Evolutionary conservation across 805 yeast genomes (phyloP).

Genomic region (Metschnikowia hibisci): DNA sequence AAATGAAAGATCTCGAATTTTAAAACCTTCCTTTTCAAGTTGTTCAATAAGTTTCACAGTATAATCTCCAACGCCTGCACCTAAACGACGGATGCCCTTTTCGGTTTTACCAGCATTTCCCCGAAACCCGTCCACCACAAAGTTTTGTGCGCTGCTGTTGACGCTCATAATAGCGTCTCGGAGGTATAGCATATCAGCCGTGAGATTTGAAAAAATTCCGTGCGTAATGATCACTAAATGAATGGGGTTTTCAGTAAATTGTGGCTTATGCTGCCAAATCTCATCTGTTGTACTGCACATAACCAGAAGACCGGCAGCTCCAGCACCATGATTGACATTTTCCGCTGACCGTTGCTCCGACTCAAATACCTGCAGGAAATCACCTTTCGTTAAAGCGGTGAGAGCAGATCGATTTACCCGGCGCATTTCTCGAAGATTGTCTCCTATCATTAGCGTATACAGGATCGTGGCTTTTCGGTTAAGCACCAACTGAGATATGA

Average conservation of each 20-base stretch:
- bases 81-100: slow-evolving; percentile 36
- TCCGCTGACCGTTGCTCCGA: neutral
- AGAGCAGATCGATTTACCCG: slow-evolving; percentile 25
- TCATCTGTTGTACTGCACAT: slow-evolving; percentile 26
- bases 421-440: slow-evolving; percentile 31
- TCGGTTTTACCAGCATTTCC: slow-evolving; percentile 43
- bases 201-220: slow-evolving; percentile 41
- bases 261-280: slow-evolving; percentile 28
- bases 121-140: slow-evolving; percentile 34
- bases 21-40: slow-evolving; percentile 11
- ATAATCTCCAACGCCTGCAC: slow-evolving; percentile 29
- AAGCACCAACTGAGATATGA: slow-evolving; percentile 40
- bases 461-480: slow-evolving; percentile 28
- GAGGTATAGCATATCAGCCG: slow-evolving; percentile 43
- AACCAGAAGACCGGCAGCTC: slow-evolving; percentile 21
- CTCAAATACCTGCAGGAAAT: slow-evolving; percentile 9
- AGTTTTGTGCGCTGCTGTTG: slow-evolving; percentile 23
- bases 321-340: neutral
- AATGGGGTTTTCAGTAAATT: slow-evolving; percentile 26
- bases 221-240: slow-evolving; percentile 43
- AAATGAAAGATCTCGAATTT: slow-evolving; percentile 33
- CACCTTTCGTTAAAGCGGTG: slow-evolving; percentile 15
- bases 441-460: slow-evolving; percentile 38
- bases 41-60: slow-evolving; percentile 26
- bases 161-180: slow-evolving; percentile 29